phyloP scores from a whole-genome alignment of 345 rosid genomes.

The Erucastrum elatum region DNA sequence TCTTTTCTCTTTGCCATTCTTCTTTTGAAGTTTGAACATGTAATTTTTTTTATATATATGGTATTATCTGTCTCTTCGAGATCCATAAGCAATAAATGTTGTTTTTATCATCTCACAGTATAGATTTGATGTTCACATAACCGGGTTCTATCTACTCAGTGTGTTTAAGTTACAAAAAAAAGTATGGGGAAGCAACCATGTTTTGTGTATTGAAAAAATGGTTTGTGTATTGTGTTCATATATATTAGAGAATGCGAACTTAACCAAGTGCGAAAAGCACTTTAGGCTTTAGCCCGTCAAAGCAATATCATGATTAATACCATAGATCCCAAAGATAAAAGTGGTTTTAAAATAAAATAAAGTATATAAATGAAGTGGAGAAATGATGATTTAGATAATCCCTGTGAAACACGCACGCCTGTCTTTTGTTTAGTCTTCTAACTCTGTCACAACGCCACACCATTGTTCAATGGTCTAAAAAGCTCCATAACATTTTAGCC shows the following conservation, averaged over 20 bases:
- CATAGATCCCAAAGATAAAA: slow-evolving; percentile 21
- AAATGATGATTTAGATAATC: slow-evolving; percentile 17
- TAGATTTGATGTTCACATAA: too few species aligned
- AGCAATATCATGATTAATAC: slow-evolving; percentile 1
- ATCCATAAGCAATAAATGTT: neutral
- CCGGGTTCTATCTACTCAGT: too few species aligned
- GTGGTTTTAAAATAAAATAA: neutral
- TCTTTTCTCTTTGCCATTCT: neutral
- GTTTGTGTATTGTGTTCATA: neutral
- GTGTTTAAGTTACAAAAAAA: neutral
- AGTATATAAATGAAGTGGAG: neutral
- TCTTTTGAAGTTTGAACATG: neutral
- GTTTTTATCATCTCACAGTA: neutral
- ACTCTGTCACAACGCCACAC: neutral
- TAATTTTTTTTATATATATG: neutral
- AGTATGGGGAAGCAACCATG: slow-evolving; percentile 6
- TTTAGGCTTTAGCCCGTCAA: slow-evolving; percentile 13
- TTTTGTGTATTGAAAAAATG: neutral
- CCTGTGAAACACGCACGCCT: slow-evolving; percentile 17
- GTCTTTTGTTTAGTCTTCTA: neutral
- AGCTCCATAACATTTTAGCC: neutral
- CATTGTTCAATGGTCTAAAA: neutral
- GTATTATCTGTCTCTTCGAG: neutral
- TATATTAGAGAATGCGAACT: neutral
- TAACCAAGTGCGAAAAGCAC: slow-evolving; percentile 19